Evolutionary conservation across 371 early-diverging fungal genomes (phyloP).

Genomic region (Mucor velutinosus): DNA sequence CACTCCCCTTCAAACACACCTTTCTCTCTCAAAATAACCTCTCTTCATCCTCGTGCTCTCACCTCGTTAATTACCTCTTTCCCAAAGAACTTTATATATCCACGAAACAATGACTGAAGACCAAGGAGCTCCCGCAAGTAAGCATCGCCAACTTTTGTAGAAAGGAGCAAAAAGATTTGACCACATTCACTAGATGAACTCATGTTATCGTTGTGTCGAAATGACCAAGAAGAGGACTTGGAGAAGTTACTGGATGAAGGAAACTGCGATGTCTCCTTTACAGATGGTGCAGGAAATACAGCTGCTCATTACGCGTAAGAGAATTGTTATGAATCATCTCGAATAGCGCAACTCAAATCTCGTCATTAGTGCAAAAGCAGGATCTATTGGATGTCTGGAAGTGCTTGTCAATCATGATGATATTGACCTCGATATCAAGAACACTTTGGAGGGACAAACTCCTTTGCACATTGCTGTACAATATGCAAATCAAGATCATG

Average conservation of each 20-base stretch:
- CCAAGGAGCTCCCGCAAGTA: conserved; percentile 15
- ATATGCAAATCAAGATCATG: conserved; percentile 46
- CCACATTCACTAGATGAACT: conserved; percentile 46
- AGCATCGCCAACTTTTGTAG: neutral
- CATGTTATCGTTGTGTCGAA: conserved; percentile 56
- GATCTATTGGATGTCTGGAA: conserved; percentile 63
- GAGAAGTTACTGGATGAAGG: conserved; percentile 34
- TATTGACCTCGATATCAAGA: conserved; percentile 57
- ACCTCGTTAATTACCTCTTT: neutral
- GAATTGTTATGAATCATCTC: neutral
- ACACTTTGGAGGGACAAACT: conserved; percentile 61
- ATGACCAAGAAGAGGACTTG: conserved; percentile 58
- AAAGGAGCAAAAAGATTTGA: neutral
- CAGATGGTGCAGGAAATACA: conserved; percentile 65
- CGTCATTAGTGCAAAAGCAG: conserved; percentile 54
- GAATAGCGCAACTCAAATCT: neutral
- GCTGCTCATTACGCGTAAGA: conserved; percentile 73
- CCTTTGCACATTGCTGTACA: conserved; percentile 68
- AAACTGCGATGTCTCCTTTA: conserved; percentile 54
- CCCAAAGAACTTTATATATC: neutral
- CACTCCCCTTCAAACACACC: neutral
- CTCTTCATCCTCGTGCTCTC: neutral
- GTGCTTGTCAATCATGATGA: conserved; percentile 54
- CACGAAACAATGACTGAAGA: conserved; percentile 4
- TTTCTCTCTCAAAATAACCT: neutral